A percentile compares a stretch with the other conserved stretches of the same genome.
These are phyloP conservation scores for Ephemerocybe angulata DNA, from an alignment of 768 basidiomycete species.

Conservation along the genomic window DNA sequence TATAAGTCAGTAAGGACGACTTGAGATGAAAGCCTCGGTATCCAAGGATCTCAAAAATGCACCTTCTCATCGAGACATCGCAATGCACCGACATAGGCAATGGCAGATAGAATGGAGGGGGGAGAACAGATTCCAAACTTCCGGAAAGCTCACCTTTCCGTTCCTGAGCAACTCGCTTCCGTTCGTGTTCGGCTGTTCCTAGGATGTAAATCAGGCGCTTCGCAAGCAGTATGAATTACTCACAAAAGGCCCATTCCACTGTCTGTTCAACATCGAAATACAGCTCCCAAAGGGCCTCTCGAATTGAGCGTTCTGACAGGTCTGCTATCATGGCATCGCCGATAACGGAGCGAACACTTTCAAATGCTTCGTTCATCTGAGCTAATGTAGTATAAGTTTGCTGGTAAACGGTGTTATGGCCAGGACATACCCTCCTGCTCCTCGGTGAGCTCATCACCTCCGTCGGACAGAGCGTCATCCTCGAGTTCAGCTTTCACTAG, in stretches of 20 bases:
- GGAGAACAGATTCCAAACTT: conserved; percentile 22
- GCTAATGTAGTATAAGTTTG: conserved; percentile 33
- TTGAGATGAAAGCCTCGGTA: not conserved
- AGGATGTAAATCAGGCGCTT: conserved; percentile 3
- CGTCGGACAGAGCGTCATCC: conserved; percentile 75
- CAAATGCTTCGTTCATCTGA: conserved; percentile 68
- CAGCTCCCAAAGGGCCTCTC: conserved; percentile 79
- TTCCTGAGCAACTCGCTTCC: conserved; percentile 59
- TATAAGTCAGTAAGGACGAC: not conserved
- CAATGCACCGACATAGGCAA: conserved; percentile 24
- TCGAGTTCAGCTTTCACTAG: conserved; percentile 72
- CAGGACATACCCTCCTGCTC: conserved; percentile 67
- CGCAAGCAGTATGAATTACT: conserved; percentile 22
- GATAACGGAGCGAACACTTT: conserved; percentile 62
- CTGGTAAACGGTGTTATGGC: conserved; percentile 6
- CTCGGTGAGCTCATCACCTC: conserved; percentile 72
- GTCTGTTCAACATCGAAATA: conserved; percentile 83
- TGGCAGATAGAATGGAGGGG: conserved; percentile 23
- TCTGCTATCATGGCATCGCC: conserved; percentile 64
- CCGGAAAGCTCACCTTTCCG: conserved; percentile 77
- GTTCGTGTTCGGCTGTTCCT: conserved; percentile 62
- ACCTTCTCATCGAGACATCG: conserved; percentile 51
- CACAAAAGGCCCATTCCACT: conserved; percentile 71
- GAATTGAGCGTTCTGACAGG: conserved; percentile 70
- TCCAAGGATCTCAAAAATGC: conserved; percentile 41